Evolutionary conservation across 257 asterid genomes (phyloP), one percentile per base, ranked within the genome.

Genomic region (Linderniella brevidens): DNA sequence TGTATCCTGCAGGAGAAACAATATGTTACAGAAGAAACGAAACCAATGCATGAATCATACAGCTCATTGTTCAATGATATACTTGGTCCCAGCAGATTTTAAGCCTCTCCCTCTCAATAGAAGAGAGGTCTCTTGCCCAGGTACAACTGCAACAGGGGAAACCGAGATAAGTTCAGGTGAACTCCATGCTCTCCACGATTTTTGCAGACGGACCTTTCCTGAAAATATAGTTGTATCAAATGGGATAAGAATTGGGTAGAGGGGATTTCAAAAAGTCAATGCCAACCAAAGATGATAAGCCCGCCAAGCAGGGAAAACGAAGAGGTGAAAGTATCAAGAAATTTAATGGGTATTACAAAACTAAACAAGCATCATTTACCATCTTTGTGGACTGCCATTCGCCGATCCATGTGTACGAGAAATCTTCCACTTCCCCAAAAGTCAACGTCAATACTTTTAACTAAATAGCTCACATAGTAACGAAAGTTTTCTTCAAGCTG

Each of bases 341-440:
- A n/a, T n/a, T n/a, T n/a, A n/a, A n/a, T n/a, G n/a, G n/a, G n/a
- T n/a, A n/a, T n/a, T 17, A 12, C 14, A 48, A 37, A 35, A 39
- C 36, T 13, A 17, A 32, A 36, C 12, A 48, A 46, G 41, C 19
- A 58, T 46, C 5, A 37, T 64, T 56, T 57, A 80, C 93, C 93
- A 48, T 74, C 76, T 32, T 66, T 61, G 61, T 69, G 72, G 18
- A 74, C 71, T 57, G 75, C 93, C 76, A 78, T 64, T 61, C 70
- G 92, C 32, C 64, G 65, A 56, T 68, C 70, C n/a, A 82, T 78
- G 57, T 71, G 67, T 53, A 80, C 63, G 67, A 78, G 63, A 67
- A 85, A 76, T 55, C 88, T 71, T 40, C 76, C 88, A 51, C 53
- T 71, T 42, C 71, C 74, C 93, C 93, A 85, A 59, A 85, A 85